Conservation (phyloP, 2,329 filamentous ascomycete species). For the Elsinoe necatrix region DNA sequence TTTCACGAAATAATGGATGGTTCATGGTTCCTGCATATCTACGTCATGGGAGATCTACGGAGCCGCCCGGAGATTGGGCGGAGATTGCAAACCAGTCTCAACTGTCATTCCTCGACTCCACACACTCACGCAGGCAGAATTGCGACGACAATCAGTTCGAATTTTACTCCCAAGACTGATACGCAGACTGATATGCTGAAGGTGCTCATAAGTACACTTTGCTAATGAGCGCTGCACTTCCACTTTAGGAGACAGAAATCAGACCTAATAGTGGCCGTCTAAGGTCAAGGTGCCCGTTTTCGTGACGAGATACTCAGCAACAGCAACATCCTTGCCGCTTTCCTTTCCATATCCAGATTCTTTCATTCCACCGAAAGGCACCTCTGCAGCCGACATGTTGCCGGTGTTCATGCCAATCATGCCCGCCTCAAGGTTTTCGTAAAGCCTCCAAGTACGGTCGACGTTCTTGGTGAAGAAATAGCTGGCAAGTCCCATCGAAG, state of each 20-base stretch:
- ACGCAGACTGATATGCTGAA: no score
- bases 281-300: conserved; percentile 59
- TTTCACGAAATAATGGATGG: neutral
- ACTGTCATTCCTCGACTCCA: neutral
- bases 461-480: conserved; percentile 63
- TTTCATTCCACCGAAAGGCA: conserved; percentile 60
- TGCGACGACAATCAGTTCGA: no score
- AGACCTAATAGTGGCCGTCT: conserved; percentile 43
- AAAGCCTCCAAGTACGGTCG: conserved; percentile 55
- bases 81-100: neutral
- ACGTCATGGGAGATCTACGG: conserved; percentile 1
- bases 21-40: conserved; percentile 1
- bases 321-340: conserved; percentile 56
- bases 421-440: conserved; percentile 60
- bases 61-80: neutral
- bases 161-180: no score
- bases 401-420: conserved; percentile 60
- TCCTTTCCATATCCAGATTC: conserved; percentile 62
- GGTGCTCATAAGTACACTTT: no score
- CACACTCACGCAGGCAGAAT: no score
- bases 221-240: neutral
- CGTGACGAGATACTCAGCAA: conserved; percentile 49
- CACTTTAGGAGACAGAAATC: neutral
- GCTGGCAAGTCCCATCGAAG: conserved; percentile 55
- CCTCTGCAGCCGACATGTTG: conserved; percentile 57